Conservation (phyloP, 106 monocot genomes). For the Allium cepa region DNA sequence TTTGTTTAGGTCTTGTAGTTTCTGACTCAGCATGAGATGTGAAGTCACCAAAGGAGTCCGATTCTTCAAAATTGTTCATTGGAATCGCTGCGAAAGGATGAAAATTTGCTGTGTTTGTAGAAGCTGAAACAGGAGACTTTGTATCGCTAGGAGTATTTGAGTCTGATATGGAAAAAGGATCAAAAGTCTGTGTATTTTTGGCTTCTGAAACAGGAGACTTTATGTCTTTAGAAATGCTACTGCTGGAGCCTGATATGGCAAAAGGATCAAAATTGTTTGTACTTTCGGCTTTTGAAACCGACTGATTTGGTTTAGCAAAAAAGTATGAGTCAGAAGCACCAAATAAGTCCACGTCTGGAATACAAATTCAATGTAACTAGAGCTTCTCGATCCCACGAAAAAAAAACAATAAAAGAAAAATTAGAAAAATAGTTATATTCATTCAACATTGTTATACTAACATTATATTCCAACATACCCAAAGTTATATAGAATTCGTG, state of each 20-base stretch:
- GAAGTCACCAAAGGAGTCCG: constrained; percentile 65
- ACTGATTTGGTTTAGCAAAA: constrained; percentile 22
- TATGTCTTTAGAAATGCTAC: constrained; percentile 13
- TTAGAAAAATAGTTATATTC: too few relatives aligned
- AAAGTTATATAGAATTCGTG: too few relatives aligned
- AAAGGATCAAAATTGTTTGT: constrained; percentile 50
- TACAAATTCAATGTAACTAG: too few relatives aligned
- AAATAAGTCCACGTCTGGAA: constrained; percentile 48
- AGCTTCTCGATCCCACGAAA: too few relatives aligned
- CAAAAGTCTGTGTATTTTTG: constrained; percentile 19
- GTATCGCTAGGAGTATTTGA: constrained; percentile 2
- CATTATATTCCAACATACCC: too few relatives aligned
- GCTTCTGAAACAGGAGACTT: constrained; percentile 18
- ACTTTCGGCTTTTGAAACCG: constrained; percentile 11
- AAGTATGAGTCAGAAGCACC: constrained; percentile 22
- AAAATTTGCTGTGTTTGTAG: constrained; percentile 14
- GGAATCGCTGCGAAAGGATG: constrained; percentile 78
- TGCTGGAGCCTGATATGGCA: constrained; percentile 19
- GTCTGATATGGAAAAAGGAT: constrained; percentile 56
- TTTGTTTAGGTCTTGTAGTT: constrained; percentile 10
- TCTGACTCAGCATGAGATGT: constrained; percentile 28
- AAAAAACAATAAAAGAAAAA: too few relatives aligned
- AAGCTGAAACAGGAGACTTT: constrained; percentile 16
- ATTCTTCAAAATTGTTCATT: constrained; percentile 41
- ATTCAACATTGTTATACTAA: too few relatives aligned